Conservation (phyloP, 306 rosid genomes). For the Cicer chorassanicum region DNA sequence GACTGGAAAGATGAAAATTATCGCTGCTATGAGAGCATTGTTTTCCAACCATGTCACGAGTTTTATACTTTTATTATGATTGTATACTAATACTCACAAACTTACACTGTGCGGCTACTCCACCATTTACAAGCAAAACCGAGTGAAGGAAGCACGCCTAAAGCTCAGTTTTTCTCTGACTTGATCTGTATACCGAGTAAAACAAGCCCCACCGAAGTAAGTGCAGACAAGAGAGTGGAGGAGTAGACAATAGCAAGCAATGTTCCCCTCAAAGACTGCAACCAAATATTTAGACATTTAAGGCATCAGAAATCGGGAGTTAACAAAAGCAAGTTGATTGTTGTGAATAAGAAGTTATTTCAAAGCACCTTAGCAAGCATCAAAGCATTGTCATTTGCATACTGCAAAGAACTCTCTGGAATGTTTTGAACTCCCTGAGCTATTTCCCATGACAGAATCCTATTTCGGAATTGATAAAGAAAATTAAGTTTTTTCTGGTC, state of each 20-base stretch:
- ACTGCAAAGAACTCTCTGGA: slow-evolving; percentile 77
- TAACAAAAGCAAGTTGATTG: slow-evolving; percentile 11
- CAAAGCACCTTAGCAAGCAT: slow-evolving; percentile 78
- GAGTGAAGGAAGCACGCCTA: slow-evolving; percentile 15
- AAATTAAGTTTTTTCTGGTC: slow-evolving; percentile 9
- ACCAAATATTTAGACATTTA: slow-evolving; percentile 32
- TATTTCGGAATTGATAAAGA: slow-evolving; percentile 41
- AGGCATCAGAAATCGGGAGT: slow-evolving; percentile 28
- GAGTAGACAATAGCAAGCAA: slow-evolving; percentile 71
- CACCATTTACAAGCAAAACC: slow-evolving; percentile 44
- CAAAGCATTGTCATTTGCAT: slow-evolving; percentile 89
- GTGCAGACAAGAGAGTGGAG: slow-evolving; percentile 69
- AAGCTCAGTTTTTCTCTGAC: slow-evolving; percentile 61
- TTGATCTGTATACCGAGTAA: slow-evolving; percentile 77
- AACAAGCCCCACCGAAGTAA: slow-evolving; percentile 69
- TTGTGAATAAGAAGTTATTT: slow-evolving; percentile 29
- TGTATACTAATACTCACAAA: slow-evolving; percentile 24
- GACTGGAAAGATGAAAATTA: slow-evolving; percentile 26
- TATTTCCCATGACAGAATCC: slow-evolving; percentile 86
- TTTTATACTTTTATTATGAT: slow-evolving; percentile 15
- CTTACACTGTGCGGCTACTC: slow-evolving; percentile 29
- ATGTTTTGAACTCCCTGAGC: slow-evolving; percentile 79
- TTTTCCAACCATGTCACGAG: slow-evolving; percentile 34
- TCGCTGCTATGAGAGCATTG: slow-evolving; percentile 28
- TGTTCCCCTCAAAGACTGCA: slow-evolving; percentile 84